Conservation (phyloP, 768 basidiomycete genomes). For the Hysterangium stoloniferum region DNA sequence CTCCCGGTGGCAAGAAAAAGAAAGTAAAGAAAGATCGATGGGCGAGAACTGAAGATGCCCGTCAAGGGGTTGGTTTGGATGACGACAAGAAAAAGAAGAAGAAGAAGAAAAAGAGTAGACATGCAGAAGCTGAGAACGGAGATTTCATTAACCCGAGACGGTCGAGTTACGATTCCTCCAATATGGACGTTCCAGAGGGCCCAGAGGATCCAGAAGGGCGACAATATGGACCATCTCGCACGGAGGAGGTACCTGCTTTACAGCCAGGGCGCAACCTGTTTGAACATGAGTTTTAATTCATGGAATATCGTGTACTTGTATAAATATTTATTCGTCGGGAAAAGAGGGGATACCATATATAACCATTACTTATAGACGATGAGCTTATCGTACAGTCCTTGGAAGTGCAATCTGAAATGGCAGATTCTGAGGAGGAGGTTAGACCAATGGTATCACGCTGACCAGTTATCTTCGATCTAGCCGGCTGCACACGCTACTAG, state of each 20-base stretch:
- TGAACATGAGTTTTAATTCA: constrained; percentile 58
- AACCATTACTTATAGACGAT: background rate
- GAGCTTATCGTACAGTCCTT: background rate
- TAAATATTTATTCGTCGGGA: too few relatives aligned
- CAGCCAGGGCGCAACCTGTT: constrained; percentile 38
- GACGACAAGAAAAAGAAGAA: constrained; percentile 32
- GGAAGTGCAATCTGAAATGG: too few relatives aligned
- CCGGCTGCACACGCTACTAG: too few relatives aligned
- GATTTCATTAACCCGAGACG: constrained; percentile 9
- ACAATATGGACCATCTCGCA: constrained; percentile 41
- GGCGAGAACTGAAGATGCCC: constrained; percentile 80
- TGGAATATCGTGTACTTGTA: too few relatives aligned
- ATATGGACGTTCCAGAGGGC: constrained; percentile 39
- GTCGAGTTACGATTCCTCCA: constrained; percentile 2
- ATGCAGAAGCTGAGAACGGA: constrained; percentile 25
- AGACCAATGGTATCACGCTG: too few relatives aligned
- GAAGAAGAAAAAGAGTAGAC: constrained; percentile 53
- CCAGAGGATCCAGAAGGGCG: constrained; percentile 68
- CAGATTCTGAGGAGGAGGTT: too few relatives aligned
- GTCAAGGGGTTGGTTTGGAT: constrained; percentile 23
- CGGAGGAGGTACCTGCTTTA: constrained; percentile 15
- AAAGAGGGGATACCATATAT: too few relatives aligned
- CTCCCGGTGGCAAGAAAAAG: constrained; percentile 46
- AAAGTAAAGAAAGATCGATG: constrained; percentile 83
- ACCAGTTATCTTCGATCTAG: too few relatives aligned